These are phyloP conservation scores for Beauveria sp. DNA, from an alignment of 2,329 filamentous ascomycete genomes.

Conservation along the genomic window DNA sequence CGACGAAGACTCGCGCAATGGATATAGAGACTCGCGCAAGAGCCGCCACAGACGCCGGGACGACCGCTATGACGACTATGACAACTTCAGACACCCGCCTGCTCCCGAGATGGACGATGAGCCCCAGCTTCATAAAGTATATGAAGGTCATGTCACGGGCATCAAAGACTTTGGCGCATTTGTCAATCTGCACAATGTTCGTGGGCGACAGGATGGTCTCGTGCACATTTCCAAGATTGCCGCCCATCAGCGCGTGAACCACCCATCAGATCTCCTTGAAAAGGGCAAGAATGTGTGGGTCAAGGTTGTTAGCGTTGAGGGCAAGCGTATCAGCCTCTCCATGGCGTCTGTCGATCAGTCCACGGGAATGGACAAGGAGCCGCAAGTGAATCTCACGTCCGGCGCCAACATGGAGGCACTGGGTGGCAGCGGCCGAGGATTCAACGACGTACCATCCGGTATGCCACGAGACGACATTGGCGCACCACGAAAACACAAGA, in stretches of 20 bases:
- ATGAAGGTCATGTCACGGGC: conserved; percentile 81
- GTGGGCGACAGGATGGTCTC: conserved; percentile 82
- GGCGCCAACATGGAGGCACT: conserved; percentile 85
- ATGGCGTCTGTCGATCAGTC: conserved; percentile 97
- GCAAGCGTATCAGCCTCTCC: conserved; percentile 72
- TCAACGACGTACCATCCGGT: conserved; percentile 34
- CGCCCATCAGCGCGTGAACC: conserved; percentile 77
- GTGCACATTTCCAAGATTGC: conserved; percentile 89
- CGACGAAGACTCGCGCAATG: conserved; percentile 39
- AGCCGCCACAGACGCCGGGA: conserved; percentile 30
- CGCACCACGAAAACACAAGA: conserved; percentile 57
- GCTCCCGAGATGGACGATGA: conserved; percentile 71
- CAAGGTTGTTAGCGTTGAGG: conserved; percentile 83
- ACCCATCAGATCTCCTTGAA: conserved; percentile 80
- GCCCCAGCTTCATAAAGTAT: conserved; percentile 78
- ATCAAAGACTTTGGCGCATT: conserved; percentile 95
- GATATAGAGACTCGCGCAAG: conserved; percentile 23
- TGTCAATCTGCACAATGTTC: conserved; percentile 81
- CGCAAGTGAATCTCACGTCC: conserved; percentile 70
- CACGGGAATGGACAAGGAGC: conserved; percentile 74
- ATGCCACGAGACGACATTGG: conserved; percentile 33
- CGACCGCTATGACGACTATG: conserved; percentile 40
- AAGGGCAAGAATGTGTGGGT: conserved; percentile 81
- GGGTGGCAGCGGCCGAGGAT: conserved; percentile 56
- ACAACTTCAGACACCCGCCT: conserved; percentile 58